A percentile compares a stretch with the other conserved stretches of the same genome.
These are phyloP conservation scores for Epipyxis sp. DNA, from an alignment of 108 stramenopile genomes.

Conservation along the genomic window DNA sequence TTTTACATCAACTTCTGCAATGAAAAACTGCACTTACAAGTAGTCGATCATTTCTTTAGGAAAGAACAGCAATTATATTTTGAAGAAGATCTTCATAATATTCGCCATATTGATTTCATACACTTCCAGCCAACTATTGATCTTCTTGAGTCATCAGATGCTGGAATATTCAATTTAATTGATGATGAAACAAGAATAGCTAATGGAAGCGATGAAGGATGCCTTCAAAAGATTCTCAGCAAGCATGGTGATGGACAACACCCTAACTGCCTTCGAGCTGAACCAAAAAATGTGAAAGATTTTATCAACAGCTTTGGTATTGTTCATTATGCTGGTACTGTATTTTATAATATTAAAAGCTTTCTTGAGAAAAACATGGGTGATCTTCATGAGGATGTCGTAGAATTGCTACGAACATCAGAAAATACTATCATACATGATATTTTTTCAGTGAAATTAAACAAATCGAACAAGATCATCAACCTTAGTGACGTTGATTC, in stretches of 20 bases:
- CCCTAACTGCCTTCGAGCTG: constrained; percentile 44
- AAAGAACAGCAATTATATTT: neutral
- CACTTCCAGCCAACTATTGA: no score
- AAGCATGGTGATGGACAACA: constrained; percentile 48
- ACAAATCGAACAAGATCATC: neutral
- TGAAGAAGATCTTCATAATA: neutral
- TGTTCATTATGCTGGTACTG: constrained; percentile 64
- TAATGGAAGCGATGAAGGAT: constrained; percentile 49
- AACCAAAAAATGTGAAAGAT: constrained; percentile 32
- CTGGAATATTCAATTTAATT: no score
- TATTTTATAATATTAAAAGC: constrained; percentile 52
- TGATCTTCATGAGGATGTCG: constrained; percentile 47
- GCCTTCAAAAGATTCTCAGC: constrained; percentile 51
- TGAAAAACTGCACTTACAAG: constrained; percentile 24
- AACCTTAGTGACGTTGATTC: neutral
- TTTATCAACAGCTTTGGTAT: constrained; percentile 43
- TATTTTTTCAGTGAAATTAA: constrained; percentile 9
- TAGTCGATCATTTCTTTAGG: constrained; percentile 1
- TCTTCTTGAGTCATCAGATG: no score
- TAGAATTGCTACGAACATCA: constrained; percentile 41
- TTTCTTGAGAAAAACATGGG: constrained; percentile 56
- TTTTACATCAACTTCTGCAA: constrained; percentile 42
- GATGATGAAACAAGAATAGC: constrained; percentile 63
- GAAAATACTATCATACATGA: constrained; percentile 38
- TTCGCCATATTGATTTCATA: no score